A percentile compares a stretch with the other conserved stretches of the same genome.
Conservation (phyloP, 768 basidiomycete species). For the Mycena capillaripes region DNA sequence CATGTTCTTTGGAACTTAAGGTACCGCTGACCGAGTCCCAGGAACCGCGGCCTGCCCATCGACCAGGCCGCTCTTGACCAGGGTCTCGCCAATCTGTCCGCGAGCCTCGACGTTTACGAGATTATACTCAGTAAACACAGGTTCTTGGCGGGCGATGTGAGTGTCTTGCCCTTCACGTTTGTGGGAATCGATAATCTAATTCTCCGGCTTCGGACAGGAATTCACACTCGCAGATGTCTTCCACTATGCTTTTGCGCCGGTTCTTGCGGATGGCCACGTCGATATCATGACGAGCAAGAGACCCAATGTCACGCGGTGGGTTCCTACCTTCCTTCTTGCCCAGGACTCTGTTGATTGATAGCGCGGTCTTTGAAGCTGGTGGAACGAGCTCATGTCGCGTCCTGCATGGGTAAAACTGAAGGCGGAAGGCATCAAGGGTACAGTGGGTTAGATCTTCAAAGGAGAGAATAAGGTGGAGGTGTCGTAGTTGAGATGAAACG, state of each 20-base stretch:
- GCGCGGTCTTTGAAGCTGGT: constrained; percentile 5
- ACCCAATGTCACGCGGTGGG: constrained; percentile 18
- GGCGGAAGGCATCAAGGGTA: constrained; percentile 17
- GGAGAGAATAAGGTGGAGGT: too few relatives aligned
- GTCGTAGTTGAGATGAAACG: too few relatives aligned
- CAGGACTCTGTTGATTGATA: not conserved
- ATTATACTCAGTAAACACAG: constrained; percentile 64
- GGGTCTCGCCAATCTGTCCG: constrained; percentile 45
- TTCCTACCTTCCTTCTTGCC: not conserved
- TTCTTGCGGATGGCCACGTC: not conserved
- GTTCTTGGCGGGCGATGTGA: constrained; percentile 50
- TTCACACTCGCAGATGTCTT: not conserved
- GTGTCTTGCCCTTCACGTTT: not conserved
- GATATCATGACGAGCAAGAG: constrained; percentile 13
- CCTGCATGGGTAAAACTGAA: constrained; percentile 15
- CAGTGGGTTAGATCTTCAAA: not conserved
- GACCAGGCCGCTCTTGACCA: constrained; percentile 45
- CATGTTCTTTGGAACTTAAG: not conserved
- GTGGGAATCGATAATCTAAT: not conserved
- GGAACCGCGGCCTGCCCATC: constrained; percentile 38
- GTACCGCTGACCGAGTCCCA: not conserved
- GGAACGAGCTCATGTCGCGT: constrained; percentile 16
- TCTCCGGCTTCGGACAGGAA: not conserved
- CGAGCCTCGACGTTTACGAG: constrained; percentile 67
- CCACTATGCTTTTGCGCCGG: not conserved